phyloP scores from a whole-genome alignment of 441 rosid species.

The Isatis lusitanica region DNA sequence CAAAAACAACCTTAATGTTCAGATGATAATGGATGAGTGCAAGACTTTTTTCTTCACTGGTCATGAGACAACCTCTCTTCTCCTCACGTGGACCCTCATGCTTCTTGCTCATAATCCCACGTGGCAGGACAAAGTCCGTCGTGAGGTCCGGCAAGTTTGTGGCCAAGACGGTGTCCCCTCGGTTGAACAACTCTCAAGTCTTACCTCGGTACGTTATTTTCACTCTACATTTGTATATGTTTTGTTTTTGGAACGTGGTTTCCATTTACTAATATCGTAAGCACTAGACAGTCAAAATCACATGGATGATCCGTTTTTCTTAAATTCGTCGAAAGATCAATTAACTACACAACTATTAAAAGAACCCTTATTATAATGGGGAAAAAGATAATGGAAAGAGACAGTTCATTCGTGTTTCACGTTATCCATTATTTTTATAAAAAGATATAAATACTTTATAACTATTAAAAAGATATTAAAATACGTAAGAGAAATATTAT shows the following conservation, averaged over 20 bases:
- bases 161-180: constrained; percentile 52
- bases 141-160: constrained; percentile 64
- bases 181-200: constrained; percentile 68
- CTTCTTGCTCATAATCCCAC: constrained; percentile 70
- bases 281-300: background rate
- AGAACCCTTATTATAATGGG: background rate
- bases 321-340: background rate
- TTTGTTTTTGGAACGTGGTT: background rate
- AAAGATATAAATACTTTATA: background rate
- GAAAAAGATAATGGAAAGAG: background rate
- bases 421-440: background rate
- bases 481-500: background rate
- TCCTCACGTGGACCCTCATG: constrained; percentile 94
- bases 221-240: background rate
- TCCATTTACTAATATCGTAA: background rate
- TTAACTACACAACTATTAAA: background rate
- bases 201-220: constrained; percentile 53
- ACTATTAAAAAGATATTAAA: background rate
- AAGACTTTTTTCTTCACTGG: constrained; percentile 97
- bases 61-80: constrained; percentile 86
- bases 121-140: constrained; percentile 83
- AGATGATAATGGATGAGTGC: constrained; percentile 93
- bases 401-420: background rate
- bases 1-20: constrained; percentile 53
- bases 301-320: background rate